Base-by-base conservation (phyloP, 306 rosid species). In the Vigna mungo region DNA sequence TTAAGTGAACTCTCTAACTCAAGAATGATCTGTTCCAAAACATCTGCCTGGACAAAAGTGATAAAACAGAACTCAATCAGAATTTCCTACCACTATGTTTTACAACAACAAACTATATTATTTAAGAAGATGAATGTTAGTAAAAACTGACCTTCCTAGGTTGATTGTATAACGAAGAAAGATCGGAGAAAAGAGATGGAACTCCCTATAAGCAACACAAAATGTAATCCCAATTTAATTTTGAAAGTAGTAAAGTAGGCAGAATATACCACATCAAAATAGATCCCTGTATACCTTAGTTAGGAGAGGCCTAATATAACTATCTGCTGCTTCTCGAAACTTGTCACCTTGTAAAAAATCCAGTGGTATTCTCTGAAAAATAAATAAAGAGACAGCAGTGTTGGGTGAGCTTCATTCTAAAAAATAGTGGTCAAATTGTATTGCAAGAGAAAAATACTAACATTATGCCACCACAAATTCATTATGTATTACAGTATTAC, bases 101-200 rank as follows among this genome's bases (percentile, higher is more conserved):
- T 25, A 58, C 48, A 41, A 64, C 18, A 32, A 64, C 41, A 65
- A 66, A 4, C 16, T 25, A 83, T 67, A 74, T 14, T 21, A 30
- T 46, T 15, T 30, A 74, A 44, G 8, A n/a, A 46, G 41, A 36
- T 34, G 82, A 74, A 68, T 46, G 44, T 27, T 80, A 77, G 81
- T 46, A 51, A 75, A 74, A 62, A 86, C 80, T 77, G 68, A 90
- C 98, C 97, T 95, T 95, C 83, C 97, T 91, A 77, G 91, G 92
- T 53, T 95, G 97, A 88, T 87, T 88, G 69, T 95, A 92, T 81
- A 95, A 77, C 18, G 98, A 90, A 77, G 98, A 95, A 58, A 92
- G 93, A 84, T 95, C 98, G 3, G 98, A 88, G 89, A 95, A 92
- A 71, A 95, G 85, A 25, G 97, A 95, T 56, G 98, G 97, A 76